Evolutionary conservation across 2,329 filamentous ascomycete species (phyloP).

Genomic region (Thielaviopsis euricoi): DNA sequence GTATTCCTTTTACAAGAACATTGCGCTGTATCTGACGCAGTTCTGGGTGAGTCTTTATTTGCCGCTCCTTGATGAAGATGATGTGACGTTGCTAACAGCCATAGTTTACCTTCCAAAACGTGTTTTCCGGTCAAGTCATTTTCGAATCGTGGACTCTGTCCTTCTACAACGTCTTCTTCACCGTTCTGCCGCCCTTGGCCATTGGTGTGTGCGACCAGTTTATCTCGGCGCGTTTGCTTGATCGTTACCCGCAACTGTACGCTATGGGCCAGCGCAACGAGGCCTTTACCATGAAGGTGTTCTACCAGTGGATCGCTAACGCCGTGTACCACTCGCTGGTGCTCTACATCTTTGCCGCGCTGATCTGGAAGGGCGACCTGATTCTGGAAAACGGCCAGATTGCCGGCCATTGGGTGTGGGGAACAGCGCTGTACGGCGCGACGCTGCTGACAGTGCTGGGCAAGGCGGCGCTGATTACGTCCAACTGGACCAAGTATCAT

Average conservation of each 20-base stretch:
- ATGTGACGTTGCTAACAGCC: not conserved
- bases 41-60: conserved; percentile 62
- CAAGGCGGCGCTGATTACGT: conserved; percentile 88
- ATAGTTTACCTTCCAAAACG: conserved; percentile 93
- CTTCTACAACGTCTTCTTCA: conserved; percentile 98
- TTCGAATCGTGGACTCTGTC: conserved; percentile 99
- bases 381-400: conserved; percentile 63
- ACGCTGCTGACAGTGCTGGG: conserved; percentile 86
- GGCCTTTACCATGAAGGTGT: conserved; percentile 88
- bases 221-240: conserved; percentile 80
- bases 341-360: conserved; percentile 70
- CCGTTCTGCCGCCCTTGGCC: conserved; percentile 78
- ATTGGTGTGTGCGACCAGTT: conserved; percentile 97
- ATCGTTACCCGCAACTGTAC: conserved; percentile 93
- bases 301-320: conserved; percentile 82
- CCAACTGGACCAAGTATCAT: conserved; percentile 98
- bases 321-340: conserved; percentile 91
- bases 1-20: conserved; percentile 99
- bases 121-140: conserved; percentile 93
- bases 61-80: not conserved
- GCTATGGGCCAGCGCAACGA: conserved; percentile 79
- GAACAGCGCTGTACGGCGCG: conserved; percentile 81
- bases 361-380: conserved; percentile 70
- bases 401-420: conserved; percentile 96
- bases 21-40: conserved; percentile 95